Evolutionary conservation across 441 rosid genomes (phyloP).

Genomic region (Populus tomentosa): DNA sequence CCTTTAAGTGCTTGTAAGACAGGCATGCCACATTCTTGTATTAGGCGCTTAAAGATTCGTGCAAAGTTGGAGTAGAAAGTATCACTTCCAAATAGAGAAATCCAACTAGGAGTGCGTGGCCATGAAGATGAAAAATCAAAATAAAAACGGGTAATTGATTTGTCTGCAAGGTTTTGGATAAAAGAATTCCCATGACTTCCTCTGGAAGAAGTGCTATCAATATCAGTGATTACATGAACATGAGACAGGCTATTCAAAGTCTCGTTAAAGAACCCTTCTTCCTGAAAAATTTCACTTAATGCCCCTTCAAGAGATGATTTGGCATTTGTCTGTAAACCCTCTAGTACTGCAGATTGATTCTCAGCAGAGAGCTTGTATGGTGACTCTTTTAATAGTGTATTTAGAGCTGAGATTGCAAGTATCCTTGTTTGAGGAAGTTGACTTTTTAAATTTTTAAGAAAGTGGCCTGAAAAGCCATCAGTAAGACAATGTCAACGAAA

Average conservation of each 20-base stretch:
- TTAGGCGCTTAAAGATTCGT: conserved; percentile 85
- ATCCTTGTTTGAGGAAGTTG: conserved; percentile 99
- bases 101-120: conserved; percentile 99
- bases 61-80: conserved; percentile 95
- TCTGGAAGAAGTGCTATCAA: conserved; percentile 71
- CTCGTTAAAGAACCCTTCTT: conserved; percentile 89
- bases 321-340: conserved; percentile 38
- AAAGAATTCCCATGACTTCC: conserved; percentile 86
- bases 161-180: conserved; percentile 92
- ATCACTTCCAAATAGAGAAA: conserved; percentile 87
- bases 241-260: conserved; percentile 94
- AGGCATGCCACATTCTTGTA: conserved; percentile 97
- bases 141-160: conserved; percentile 93
- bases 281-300: conserved; percentile 74
- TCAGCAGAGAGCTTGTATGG: conserved; percentile 74
- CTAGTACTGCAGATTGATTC: conserved; percentile 32
- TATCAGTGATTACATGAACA: conserved; percentile 86
- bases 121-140: conserved; percentile 97
- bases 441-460: conserved; percentile 90
- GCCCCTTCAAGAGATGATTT: conserved; percentile 84
- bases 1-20: conserved; percentile 67
- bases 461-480: conserved; percentile 72
- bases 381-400: conserved; percentile 90
- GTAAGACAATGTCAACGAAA: conserved; percentile 20
- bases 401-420: conserved; percentile 98